Evolutionary conservation across 192 early-diverging fungal species (phyloP), one percentile per base, ranked within the genome.

Genomic region (Coemansia sp.): DNA sequence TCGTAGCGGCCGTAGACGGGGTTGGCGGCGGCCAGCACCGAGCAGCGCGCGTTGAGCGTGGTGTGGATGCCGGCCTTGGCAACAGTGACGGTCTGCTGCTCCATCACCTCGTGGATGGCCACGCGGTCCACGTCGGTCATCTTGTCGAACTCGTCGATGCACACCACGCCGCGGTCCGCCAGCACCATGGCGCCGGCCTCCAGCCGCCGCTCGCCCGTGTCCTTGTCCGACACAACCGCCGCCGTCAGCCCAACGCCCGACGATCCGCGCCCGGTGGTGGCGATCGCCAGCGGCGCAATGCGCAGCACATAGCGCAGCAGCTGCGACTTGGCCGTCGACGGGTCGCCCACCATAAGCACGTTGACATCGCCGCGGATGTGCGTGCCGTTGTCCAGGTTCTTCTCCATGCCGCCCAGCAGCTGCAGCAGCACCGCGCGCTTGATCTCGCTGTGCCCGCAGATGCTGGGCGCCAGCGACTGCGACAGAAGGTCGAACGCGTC

Each of bases 51-150:
- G 78, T 99, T 99, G 31, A 99, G 80, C 6, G 94, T 94, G 1
- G 96, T 97, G 68, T 97, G 94, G 57, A 99, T 98, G n/a, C 97
- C 97, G 6, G 97, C 97, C 76, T 98, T 96, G 40, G 92, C 93
- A 58, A 97, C 94, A 0, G 93, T 96, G 9, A 97, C 92, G 4
- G 96, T 98, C 83, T 99, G 97, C 78, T 99, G 97, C 84, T 99
- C 97, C 97, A 99, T 99, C 2, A 97, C 97, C 88, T 99, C 97
- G 83, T 99, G 97, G 81, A 99, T 99, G 0, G 97, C 96, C 3
- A 97, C 95, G 59, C 96, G 88, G 68, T 99, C 97, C 19, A 91
- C 84, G 62, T 98, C 96, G 33, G 84, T 91, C 97, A 99, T 99
- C 70, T 99, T 99, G 84, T 99, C 97, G 75, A 99, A 99, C 79